These are phyloP conservation scores for Trichomonascus vanleenenianus DNA, from an alignment of 805 yeast genomes.

Conservation along the genomic window DNA sequence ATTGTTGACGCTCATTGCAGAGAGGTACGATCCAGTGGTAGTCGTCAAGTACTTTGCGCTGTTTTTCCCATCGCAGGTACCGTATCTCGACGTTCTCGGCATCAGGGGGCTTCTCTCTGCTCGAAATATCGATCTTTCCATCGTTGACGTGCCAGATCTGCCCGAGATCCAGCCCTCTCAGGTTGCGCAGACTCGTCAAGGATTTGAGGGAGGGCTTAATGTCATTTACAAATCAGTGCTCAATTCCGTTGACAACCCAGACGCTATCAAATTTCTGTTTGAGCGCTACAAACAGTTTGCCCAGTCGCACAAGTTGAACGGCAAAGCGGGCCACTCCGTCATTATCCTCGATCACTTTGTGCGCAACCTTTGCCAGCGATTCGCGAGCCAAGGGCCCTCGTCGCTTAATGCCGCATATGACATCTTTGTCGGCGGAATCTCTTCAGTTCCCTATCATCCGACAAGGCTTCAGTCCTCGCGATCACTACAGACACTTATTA, in stretches of 20 bases:
- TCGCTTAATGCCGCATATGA: constrained; percentile 17
- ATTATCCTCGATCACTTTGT: constrained; percentile 21
- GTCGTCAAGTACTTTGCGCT: constrained; percentile 12
- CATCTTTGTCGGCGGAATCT: constrained; percentile 12
- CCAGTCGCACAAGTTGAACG: background rate
- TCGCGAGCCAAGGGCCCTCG: constrained; percentile 2
- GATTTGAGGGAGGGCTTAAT: constrained; percentile 9
- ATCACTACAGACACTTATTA: background rate
- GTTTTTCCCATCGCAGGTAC: constrained; percentile 14
- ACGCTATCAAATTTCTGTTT: constrained; percentile 13
- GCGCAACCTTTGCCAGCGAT: constrained; percentile 9
- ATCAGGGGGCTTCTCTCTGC: background rate
- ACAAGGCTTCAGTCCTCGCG: background rate
- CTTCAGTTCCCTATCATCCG: background rate
- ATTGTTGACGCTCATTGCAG: constrained; percentile 18
- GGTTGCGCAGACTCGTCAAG: background rate
- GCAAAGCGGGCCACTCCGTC: constrained; percentile 8
- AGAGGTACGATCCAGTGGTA: constrained; percentile 16
- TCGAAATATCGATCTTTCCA: too few relatives aligned
- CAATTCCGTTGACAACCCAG: constrained; percentile 13
- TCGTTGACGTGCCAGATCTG: too few relatives aligned
- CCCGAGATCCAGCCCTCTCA: too few relatives aligned
- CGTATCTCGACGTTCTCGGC: background rate
- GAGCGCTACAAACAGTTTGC: constrained; percentile 10
- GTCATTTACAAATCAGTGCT: constrained; percentile 23